Percentiles rank a stretch among this genome's conserved stretches.
These are phyloP conservation scores for Parachaetomium inaequale DNA, from an alignment of 495 filamentous ascomycete species.

Conservation along the genomic window DNA sequence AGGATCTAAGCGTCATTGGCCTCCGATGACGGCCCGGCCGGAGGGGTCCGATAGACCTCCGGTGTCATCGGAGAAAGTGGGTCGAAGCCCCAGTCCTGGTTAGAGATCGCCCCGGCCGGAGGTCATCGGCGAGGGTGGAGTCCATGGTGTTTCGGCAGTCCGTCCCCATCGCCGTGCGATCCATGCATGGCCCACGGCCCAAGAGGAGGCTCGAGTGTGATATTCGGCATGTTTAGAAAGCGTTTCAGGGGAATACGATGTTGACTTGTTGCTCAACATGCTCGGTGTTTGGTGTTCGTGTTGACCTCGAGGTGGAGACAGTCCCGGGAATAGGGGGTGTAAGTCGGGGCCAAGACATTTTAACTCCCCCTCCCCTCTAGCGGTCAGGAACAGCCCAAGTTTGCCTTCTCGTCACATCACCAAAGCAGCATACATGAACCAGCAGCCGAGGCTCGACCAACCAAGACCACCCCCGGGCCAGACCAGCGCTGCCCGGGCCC, in stretches of 20 bases:
- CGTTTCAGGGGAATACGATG: not conserved
- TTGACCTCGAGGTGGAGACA: not conserved
- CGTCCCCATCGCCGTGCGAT: not conserved
- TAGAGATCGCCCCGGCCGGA: not conserved
- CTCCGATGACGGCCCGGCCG: conserved; percentile 7
- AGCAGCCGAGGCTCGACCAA: not conserved
- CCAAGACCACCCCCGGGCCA: not conserved
- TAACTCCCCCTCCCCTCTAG: not conserved
- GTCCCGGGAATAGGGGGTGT: not conserved
- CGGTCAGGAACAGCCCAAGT: not conserved
- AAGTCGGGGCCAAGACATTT: not conserved
- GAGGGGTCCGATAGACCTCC: conserved; percentile 8
- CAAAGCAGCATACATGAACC: not conserved
- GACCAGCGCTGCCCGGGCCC: not conserved
- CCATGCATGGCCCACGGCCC: not conserved
- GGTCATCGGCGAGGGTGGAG: not conserved
- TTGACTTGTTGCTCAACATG: not conserved
- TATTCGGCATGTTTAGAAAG: not conserved
- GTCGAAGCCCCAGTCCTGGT: not conserved
- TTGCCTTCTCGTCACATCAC: not conserved
- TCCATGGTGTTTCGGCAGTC: not conserved
- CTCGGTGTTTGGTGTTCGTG: not conserved
- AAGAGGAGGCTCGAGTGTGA: not conserved
- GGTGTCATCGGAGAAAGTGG: not conserved
- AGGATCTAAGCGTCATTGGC: not conserved